Evolutionary conservation across 140 eudicot species (phyloP), one percentile per base, ranked within the genome.

Genomic region (Stevia rebaudiana): DNA sequence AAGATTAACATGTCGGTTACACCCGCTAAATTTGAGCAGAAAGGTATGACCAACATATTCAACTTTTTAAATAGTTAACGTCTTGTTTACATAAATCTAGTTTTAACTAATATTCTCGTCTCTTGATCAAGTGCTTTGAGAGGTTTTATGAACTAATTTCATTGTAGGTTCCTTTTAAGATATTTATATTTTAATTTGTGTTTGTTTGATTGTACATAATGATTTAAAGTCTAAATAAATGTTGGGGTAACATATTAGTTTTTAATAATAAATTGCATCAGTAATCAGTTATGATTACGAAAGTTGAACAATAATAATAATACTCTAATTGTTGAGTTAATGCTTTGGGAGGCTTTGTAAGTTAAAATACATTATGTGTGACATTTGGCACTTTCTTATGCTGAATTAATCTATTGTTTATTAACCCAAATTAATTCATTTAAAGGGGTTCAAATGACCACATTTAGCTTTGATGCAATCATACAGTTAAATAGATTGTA

Each of bases 11-110:
- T 94, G 97, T 75, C 99, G 48, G 97, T 94, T 40, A 78, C 87
- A 49, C 80, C 75, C 35, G 99, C 99, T 39, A 94, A 85, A 71
- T 94, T 94, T 78, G 90, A 94, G 81, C 99, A 94, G 79, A 94
- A 88, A 85, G 99, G 97, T 94, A 63, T 40, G 16, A 33, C 41
- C 13, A 31, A 57, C 63, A 33, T 57, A 57, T 33, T 15, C 33
- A 16, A 3, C 10, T 13, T 48, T 31, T 65, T 31, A 31, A 33
- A 39, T 65, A 47, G 4, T 48, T 48, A 3, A 10, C 11, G 33
- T 48, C 2, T 30, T 11, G 4, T 65, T 12, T 52, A 17, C 36
- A 18, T 50, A 49, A 36, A 50, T 8, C n/a, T 37, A 67, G 25
- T 35, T 19, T 21, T n/a, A 11, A 21, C 11, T 22, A 8, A 51